phyloP scores from a whole-genome alignment of 768 basidiomycete genomes.

The Tricholoma sp. region DNA sequence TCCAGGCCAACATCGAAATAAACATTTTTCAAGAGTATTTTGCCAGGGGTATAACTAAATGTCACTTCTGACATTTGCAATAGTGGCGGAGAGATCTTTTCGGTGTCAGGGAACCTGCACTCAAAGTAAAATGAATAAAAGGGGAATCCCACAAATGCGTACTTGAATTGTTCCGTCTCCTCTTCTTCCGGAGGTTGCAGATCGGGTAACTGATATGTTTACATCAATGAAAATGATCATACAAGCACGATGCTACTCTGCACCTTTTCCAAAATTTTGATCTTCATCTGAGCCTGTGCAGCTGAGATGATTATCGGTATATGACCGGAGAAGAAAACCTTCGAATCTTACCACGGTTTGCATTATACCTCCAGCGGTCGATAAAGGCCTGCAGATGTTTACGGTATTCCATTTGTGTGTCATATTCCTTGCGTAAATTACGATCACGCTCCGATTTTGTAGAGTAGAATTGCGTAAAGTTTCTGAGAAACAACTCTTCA shows the following conservation, averaged over 20 bases:
- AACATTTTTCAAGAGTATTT: conserved; percentile 68
- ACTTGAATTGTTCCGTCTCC: conserved; percentile 92
- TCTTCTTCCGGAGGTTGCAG: conserved; percentile 89
- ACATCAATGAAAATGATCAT: not conserved
- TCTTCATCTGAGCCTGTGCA: conserved; percentile 79
- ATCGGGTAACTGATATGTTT: conserved; percentile 66
- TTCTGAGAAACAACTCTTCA: conserved; percentile 39
- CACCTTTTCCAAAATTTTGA: conserved; percentile 73
- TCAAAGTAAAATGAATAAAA: not conserved
- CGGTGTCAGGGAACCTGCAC: conserved; percentile 84
- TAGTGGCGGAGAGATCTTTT: conserved; percentile 95
- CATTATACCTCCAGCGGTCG: conserved; percentile 97
- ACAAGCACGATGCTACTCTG: not conserved
- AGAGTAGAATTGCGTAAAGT: conserved; percentile 98
- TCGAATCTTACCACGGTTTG: conserved; percentile 64
- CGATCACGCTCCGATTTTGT: conserved; percentile 94
- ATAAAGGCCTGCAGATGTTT: conserved; percentile 97
- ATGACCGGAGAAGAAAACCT: not conserved
- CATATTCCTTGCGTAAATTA: conserved; percentile 92
- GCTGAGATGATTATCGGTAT: conserved; percentile 39
- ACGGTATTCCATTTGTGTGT: conserved; percentile 91
- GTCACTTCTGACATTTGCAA: conserved; percentile 87
- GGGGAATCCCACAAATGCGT: conserved; percentile 3
- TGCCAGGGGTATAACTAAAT: conserved; percentile 82
- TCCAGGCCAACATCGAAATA: conserved; percentile 95